Conservation (phyloP, 768 basidiomycete genomes). For the Obba rivulosa region DNA sequence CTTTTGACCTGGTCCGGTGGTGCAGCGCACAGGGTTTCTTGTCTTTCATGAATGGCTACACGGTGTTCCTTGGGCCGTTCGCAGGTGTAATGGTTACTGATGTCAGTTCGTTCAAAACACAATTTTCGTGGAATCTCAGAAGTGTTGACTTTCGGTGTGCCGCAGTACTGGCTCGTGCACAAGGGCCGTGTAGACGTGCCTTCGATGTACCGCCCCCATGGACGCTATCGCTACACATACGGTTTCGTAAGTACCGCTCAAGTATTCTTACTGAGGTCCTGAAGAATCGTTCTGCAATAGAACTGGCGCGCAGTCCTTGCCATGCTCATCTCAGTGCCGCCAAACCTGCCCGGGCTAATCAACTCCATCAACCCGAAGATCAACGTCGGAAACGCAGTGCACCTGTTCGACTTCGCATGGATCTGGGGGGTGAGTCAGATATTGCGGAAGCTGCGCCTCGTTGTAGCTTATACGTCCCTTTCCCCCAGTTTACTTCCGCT, state of each 20-base stretch:
- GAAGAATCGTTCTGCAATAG: conserved; percentile 30
- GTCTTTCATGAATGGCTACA: conserved; percentile 77
- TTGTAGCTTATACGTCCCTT: too few species aligned
- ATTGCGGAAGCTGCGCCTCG: not conserved
- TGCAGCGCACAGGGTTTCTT: conserved; percentile 58
- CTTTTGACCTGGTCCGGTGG: not conserved
- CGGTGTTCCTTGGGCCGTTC: conserved; percentile 83
- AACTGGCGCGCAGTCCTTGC: conserved; percentile 80
- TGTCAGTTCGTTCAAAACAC: conserved; percentile 29
- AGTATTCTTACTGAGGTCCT: not conserved
- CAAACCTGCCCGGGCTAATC: conserved; percentile 73
- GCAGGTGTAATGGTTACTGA: conserved; percentile 65
- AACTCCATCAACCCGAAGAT: conserved; percentile 66
- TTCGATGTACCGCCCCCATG: conserved; percentile 76
- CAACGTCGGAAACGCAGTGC: conserved; percentile 49
- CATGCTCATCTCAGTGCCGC: conserved; percentile 60
- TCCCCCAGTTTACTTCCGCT: conserved; percentile 32
- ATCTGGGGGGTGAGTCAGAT: conserved; percentile 57
- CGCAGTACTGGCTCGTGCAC: conserved; percentile 76
- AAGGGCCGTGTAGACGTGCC: conserved; percentile 70
- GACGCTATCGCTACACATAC: conserved; percentile 70
- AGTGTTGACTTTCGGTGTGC: not conserved
- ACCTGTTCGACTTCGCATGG: conserved; percentile 70
- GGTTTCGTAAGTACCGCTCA: conserved; percentile 58
- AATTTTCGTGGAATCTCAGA: not conserved